phyloP scores from a whole-genome alignment of 345 rosid species.

The Eutrema japonicum region DNA sequence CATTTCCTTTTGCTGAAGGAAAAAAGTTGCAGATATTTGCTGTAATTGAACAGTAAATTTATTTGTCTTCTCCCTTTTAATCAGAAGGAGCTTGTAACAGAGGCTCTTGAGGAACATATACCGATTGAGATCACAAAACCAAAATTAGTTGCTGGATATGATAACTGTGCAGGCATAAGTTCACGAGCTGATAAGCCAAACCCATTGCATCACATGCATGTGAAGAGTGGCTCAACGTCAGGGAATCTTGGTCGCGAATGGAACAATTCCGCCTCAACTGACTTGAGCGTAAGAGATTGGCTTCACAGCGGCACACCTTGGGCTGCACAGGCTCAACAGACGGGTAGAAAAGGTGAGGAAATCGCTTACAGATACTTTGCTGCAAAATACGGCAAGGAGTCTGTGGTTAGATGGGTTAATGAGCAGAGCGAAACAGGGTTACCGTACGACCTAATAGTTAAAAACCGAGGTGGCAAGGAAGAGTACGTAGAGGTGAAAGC shows the following conservation, averaged over 20 bases:
- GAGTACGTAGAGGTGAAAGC: constrained; percentile 86
- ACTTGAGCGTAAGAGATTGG: constrained; percentile 52
- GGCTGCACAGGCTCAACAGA: constrained; percentile 51
- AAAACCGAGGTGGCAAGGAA: constrained; percentile 43
- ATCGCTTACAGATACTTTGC: constrained; percentile 68
- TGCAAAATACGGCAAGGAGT: constrained; percentile 43
- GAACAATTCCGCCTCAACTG: constrained; percentile 34
- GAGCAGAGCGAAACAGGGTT: constrained; percentile 70
- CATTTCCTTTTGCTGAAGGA: constrained; percentile 10
- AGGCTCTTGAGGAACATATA: constrained; percentile 32
- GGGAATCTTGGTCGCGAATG: constrained; percentile 40
- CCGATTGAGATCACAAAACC: constrained; percentile 44
- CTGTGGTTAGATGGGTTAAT: constrained; percentile 78
- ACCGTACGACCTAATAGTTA: constrained; percentile 71
- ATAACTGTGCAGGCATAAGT: constrained; percentile 23
- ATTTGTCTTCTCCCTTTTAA: neutral
- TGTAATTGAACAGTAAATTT: neutral
- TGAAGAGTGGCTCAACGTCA: constrained; percentile 20
- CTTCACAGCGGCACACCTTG: constrained; percentile 51
- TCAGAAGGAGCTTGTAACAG: constrained; percentile 15
- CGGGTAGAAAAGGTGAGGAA: constrained; percentile 76
- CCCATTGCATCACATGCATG: constrained; percentile 4
- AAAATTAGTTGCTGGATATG: constrained; percentile 48
- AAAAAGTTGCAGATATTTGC: constrained; percentile 11
- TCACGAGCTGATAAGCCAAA: constrained; percentile 28